These are phyloP conservation scores for Aulographum hederae DNA, from an alignment of 2,329 filamentous ascomycete genomes.

Conservation along the genomic window DNA sequence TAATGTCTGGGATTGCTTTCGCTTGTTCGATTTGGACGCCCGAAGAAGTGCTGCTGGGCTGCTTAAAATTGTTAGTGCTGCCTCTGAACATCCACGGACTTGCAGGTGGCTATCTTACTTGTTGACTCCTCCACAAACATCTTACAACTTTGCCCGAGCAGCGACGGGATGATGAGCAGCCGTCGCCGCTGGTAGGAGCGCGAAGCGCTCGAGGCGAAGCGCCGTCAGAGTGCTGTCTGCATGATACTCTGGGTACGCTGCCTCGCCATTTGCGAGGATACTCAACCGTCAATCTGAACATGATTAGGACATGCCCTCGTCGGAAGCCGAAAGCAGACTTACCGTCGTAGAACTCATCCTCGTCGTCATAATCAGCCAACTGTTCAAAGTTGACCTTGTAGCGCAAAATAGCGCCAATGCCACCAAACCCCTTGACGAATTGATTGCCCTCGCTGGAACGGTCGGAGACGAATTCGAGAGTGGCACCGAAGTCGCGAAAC, in stretches of 20 bases:
- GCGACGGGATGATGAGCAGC: not conserved
- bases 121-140: no score
- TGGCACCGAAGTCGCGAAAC: conserved; percentile 94
- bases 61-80: no score
- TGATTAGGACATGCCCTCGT: no score
- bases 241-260: conserved; percentile 46
- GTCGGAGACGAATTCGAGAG: conserved; percentile 92
- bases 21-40: no score
- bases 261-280: conserved; percentile 78
- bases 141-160: conserved; percentile 14
- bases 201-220: conserved; percentile 20
- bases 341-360: conserved; percentile 72
- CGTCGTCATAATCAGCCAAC: conserved; percentile 72
- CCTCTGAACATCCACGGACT: no score
- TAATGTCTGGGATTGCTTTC: no score
- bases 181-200: not conserved
- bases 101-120: no score
- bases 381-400: conserved; percentile 99
- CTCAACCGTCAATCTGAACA: conserved; percentile 89
- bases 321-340: conserved; percentile 22
- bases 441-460: conserved; percentile 96
- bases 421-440: conserved; percentile 98
- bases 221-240: conserved; percentile 35
- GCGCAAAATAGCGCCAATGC: conserved; percentile 88
- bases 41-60: no score